These are phyloP conservation scores for Arthrobotrys pseudoclavata DNA, from an alignment of 2,329 filamentous ascomycete species.

Conservation along the genomic window DNA sequence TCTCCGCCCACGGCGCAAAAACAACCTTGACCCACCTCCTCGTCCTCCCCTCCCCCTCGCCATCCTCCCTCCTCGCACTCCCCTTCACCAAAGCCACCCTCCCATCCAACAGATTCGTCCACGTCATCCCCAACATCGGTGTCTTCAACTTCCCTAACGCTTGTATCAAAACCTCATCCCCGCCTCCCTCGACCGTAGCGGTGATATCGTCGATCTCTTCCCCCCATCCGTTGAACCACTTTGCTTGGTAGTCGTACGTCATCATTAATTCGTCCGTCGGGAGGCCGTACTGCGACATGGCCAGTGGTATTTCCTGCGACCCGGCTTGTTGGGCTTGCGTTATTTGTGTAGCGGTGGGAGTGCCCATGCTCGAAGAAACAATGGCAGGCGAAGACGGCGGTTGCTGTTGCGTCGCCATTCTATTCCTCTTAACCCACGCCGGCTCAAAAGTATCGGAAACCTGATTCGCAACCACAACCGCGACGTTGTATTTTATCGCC, in stretches of 20 bases:
- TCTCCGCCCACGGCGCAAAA: constrained; percentile 81
- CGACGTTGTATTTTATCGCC: constrained; percentile 80
- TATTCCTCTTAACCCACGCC: constrained; percentile 11
- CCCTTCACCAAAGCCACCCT: constrained; percentile 64
- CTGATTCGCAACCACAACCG: constrained; percentile 93
- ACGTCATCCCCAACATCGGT: constrained; percentile 62
- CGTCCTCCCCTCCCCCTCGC: constrained; percentile 70
- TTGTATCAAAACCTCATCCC: constrained; percentile 22
- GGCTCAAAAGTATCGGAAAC: constrained; percentile 85
- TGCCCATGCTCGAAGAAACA: constrained; percentile 22
- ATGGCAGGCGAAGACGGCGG: constrained; percentile 49
- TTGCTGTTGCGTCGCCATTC: not conserved
- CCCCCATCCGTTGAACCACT: constrained; percentile 63
- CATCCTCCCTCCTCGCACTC: constrained; percentile 51
- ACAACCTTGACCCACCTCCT: constrained; percentile 87
- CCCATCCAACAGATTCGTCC: constrained; percentile 64
- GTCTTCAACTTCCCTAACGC: constrained; percentile 58
- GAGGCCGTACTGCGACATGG: constrained; percentile 24
- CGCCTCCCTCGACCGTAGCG: constrained; percentile 6
- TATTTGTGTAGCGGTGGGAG: not conserved
- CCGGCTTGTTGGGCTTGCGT: not conserved
- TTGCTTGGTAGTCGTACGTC: constrained; percentile 62
- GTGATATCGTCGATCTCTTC: constrained; percentile 35
- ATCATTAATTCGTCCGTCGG: constrained; percentile 52
- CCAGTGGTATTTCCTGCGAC: constrained; percentile 30